These are phyloP conservation scores for Hyaloscypha hepaticicola DNA, from an alignment of 495 filamentous ascomycete species.

Conservation along the genomic window DNA sequence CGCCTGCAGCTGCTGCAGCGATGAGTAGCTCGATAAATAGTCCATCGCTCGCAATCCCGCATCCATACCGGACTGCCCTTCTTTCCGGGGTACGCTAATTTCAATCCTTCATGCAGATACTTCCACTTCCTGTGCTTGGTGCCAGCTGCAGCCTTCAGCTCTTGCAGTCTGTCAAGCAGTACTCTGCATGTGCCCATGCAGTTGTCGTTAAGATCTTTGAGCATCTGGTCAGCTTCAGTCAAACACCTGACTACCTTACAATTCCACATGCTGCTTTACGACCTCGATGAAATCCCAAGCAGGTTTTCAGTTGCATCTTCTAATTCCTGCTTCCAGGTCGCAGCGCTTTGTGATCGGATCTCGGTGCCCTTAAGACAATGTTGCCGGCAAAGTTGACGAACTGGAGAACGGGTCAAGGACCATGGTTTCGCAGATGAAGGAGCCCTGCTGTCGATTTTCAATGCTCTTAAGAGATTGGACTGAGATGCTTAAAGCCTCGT, in stretches of 20 bases:
- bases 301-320: not conserved
- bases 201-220: not conserved
- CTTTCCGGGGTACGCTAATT: not conserved
- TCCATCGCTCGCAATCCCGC: conserved; percentile 5
- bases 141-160: not conserved
- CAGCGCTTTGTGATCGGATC: not conserved
- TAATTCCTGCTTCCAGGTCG: not conserved
- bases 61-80: not conserved
- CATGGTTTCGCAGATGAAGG: not conserved
- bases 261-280: too few relatives aligned
- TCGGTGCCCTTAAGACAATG: conserved; percentile 6
- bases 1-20: not conserved
- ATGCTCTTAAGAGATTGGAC: not conserved
- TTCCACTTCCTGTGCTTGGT: not conserved
- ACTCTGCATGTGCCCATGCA: not conserved
- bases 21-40: not conserved
- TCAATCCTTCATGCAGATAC: not conserved
- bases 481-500: not conserved
- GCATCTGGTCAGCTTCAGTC: not conserved
- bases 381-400: conserved; percentile 42
- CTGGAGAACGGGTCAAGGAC: conserved; percentile 42
- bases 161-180: not conserved
- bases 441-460: not conserved
- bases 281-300: not conserved
- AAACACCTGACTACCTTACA: too few relatives aligned